Base-by-base conservation (phyloP, 257 asterid species). In the Rehmannia glutinosa region DNA sequence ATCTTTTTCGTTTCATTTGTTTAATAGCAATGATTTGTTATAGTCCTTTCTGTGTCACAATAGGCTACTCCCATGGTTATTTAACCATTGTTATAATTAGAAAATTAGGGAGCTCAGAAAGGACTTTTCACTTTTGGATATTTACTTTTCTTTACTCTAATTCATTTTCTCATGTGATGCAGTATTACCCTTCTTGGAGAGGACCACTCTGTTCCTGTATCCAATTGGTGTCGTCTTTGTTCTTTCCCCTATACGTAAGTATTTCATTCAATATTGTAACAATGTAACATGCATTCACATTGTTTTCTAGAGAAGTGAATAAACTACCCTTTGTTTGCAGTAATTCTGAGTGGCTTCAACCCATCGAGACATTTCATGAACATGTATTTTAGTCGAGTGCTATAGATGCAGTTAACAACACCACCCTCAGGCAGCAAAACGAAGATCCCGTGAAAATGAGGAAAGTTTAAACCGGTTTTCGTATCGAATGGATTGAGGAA, bases 161-260 rank as follows among this genome's bases (percentile, higher is more conserved):
- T 19, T 32, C 27, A 24, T 63, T 66, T 67, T 56, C 50, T 24
- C 63, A 36, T 30, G 2, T 60, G 45, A 25, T 86, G 85, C 96
- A 94, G 99, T 94, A 58, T 73, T 94, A 52, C 99, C 99, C 55
- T 94, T 94, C 85, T 74, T 94, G 85, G 99, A 91, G 81, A 94
- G 89, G 85, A 91, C 99, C 46, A 94, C 99, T n/a, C 75, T 94
- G 75, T 91, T 94, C 81, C 85, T 94, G 64, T 94, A 94, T 73
- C 99, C 99, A 62, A 94, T 94, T 55, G 97, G 99, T 41, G 41
- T 77, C 49, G 89, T 78, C 56, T 73, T 94, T 61, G 88, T 94
- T 64, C 93, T 94, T 63, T 88, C 92, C 55, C 99, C 99, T 35
- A 87, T 80, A 70, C 38, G 87, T 82, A 75, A 82, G 87, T 77